Evolutionary conservation across 495 filamentous ascomycete genomes (phyloP), one percentile per base, ranked within the genome.

Genomic region (Glonium stellatum): DNA sequence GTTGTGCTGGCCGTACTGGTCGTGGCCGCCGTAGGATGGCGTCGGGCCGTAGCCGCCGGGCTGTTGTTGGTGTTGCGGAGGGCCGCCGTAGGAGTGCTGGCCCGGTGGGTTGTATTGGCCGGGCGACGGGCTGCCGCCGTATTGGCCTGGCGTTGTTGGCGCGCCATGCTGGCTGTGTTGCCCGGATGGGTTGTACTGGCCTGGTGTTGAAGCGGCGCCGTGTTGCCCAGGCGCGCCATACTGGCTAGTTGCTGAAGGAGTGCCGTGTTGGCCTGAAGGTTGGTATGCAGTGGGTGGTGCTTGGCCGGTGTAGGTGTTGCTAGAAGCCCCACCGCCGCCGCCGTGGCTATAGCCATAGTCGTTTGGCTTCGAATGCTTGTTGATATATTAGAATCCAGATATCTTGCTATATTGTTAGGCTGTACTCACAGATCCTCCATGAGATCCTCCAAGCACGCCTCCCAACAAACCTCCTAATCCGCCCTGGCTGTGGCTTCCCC

Each of bases 271-370:
- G 15, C 44, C 25, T 55, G 55, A 13, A 0, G 71, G 69, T 54
- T 74, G 67, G 46, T 76, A 75, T 15, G 71, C 60, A 1, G 73
- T 67, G 13, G 73, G 68, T 18, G 73, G 74, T n/a, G 74, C 74
- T 59, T 68, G 64, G 25, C 71, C 73, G 15, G 71, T 68, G 42
- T 76, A 76, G 10, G 68, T 67, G 22, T 67, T 69, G 31, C 67
- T 58, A 27, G 67, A 69, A 19, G 56, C 54, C 6, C 3, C 2
- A 34, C 61, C 59, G 39, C 57, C 59, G 39, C 57, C 64, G 18
- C 59, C 60, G 21, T 69, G 64, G 9, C 63, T 64, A 46, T 74
- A 74, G 35, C 71, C 71, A 50, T 68, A 68, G 56, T 65, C 57
- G 42, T 42, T 61, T 15, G 58, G 31, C 25, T 61, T 48, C 42